Conservation (phyloP, 2,329 filamentous ascomycete species). For the Exophiala viscosa region DNA sequence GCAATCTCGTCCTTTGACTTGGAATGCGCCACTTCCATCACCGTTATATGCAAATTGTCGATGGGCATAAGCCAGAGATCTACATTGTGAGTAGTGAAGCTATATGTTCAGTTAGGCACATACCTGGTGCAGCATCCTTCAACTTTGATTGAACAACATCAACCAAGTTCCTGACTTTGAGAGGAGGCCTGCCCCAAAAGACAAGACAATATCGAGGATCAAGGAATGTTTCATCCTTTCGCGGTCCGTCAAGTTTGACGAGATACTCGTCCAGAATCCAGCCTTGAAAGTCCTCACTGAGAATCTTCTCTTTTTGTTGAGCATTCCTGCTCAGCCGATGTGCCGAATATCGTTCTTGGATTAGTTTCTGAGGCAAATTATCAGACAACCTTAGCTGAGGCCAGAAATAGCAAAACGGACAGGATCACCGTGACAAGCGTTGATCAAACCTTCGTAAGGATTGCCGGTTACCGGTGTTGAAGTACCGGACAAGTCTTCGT, state of each 20-base stretch:
- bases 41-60: slow-evolving; percentile 76
- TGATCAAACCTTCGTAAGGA: slow-evolving; percentile 71
- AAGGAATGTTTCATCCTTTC: slow-evolving; percentile 63
- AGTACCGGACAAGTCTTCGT: slow-evolving; percentile 37
- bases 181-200: slow-evolving; percentile 81
- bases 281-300: slow-evolving; percentile 61
- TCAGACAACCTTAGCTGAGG: slow-evolving; percentile 7
- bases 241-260: slow-evolving; percentile 61
- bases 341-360: slow-evolving; percentile 67
- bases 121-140: slow-evolving; percentile 64
- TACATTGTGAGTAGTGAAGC: slow-evolving; percentile 35
- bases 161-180: slow-evolving; percentile 66
- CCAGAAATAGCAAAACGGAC: slow-evolving; percentile 44
- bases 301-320: slow-evolving; percentile 71
- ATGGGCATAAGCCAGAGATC: slow-evolving; percentile 83
- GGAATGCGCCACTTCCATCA: slow-evolving; percentile 79
- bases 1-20: slow-evolving; percentile 67
- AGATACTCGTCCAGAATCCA: slow-evolving; percentile 75
- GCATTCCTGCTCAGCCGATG: slow-evolving; percentile 73
- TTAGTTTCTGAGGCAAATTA: slow-evolving; percentile 50
- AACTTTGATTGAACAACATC: slow-evolving; percentile 65
- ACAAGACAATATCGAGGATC: slow-evolving; percentile 80
- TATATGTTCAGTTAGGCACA: slow-evolving; percentile 33
- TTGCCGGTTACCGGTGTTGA: slow-evolving; percentile 52
- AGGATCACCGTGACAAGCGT: slow-evolving; percentile 61